Conservation (phyloP, 1,284 basidiomycete species). For the Tilletia caries region DNA sequence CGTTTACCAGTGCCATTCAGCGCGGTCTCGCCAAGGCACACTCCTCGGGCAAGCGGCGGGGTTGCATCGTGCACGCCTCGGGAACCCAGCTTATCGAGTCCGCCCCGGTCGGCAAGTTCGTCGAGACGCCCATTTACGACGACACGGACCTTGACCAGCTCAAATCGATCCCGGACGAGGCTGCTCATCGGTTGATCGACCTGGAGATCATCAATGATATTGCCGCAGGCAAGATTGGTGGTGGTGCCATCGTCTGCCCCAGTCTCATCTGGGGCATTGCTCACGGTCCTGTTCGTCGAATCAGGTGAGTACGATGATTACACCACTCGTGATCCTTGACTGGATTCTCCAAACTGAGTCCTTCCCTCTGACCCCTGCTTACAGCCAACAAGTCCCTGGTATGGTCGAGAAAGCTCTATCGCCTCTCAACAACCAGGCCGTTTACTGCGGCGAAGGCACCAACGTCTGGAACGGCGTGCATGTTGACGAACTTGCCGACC, state of each 20-base stretch:
- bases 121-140: slow-evolving; percentile 18
- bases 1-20: slow-evolving; percentile 22
- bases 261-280: slow-evolving; percentile 22
- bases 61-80: slow-evolving; percentile 17
- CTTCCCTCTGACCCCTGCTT: no score
- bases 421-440: slow-evolving; percentile 15
- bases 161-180: slow-evolving; percentile 18
- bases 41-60: not conserved
- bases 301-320: not conserved
- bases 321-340: no score
- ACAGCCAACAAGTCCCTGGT: slow-evolving; percentile 14
- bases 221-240: slow-evolving; percentile 12
- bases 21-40: slow-evolving; percentile 11
- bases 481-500: slow-evolving; percentile 13
- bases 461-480: slow-evolving; percentile 20
- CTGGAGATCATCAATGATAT: slow-evolving; percentile 19
- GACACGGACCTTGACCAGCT: slow-evolving; percentile 12
- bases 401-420: slow-evolving; percentile 21
- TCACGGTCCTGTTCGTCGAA: slow-evolving; percentile 12
- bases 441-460: slow-evolving; percentile 19
- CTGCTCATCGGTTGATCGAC: slow-evolving; percentile 23
- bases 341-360: no score
- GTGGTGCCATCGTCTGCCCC: slow-evolving; percentile 20
- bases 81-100: slow-evolving; percentile 23
- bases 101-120: slow-evolving; percentile 15